Percentiles rank a stretch among this genome's conserved stretches.
phyloP scores from a whole-genome alignment of 805 yeast genomes.

The Wickerhamiella vanderwaltii region DNA sequence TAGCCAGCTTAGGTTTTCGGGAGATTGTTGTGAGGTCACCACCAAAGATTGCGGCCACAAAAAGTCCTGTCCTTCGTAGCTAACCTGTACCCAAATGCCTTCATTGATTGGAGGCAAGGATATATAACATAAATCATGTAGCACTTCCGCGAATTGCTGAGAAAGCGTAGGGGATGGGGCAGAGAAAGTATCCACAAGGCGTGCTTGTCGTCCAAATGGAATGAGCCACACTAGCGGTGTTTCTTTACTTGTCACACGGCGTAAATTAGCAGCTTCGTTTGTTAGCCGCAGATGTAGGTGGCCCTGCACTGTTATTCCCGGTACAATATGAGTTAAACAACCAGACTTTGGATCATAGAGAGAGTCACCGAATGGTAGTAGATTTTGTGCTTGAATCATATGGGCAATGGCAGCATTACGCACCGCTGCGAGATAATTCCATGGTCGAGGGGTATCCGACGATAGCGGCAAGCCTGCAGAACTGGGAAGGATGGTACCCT shows the following conservation, averaged over 20 bases:
- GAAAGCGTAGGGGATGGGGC: constrained; percentile 17
- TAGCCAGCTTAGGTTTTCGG: constrained; percentile 11
- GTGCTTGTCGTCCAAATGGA: constrained; percentile 19
- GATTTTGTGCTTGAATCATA: constrained; percentile 5
- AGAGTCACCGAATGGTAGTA: constrained; percentile 3
- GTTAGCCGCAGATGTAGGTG: constrained; percentile 15
- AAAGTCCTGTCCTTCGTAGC: constrained; percentile 16
- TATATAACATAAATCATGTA: constrained; percentile 7
- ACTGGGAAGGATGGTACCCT: constrained; percentile 18
- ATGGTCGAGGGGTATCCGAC: constrained; percentile 11
- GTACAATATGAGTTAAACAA: constrained; percentile 15
- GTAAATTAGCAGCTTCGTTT: constrained; percentile 13
- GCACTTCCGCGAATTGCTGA: constrained; percentile 13
- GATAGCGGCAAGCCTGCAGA: constrained; percentile 8
- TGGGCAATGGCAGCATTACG: constrained; percentile 15
- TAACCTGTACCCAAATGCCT: constrained; percentile 19
- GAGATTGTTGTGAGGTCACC: constrained; percentile 8
- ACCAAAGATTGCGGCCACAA: constrained; percentile 20
- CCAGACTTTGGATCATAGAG: constrained; percentile 16
- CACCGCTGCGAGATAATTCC: constrained; percentile 18
- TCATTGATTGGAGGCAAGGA: neutral
- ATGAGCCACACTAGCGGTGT: constrained; percentile 19
- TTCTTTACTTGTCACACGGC: constrained; percentile 12
- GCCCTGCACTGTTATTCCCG: constrained; percentile 17
- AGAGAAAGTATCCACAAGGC: constrained; percentile 13